Conservation (phyloP, 768 basidiomycete species). For the Lactarius quietus region DNA sequence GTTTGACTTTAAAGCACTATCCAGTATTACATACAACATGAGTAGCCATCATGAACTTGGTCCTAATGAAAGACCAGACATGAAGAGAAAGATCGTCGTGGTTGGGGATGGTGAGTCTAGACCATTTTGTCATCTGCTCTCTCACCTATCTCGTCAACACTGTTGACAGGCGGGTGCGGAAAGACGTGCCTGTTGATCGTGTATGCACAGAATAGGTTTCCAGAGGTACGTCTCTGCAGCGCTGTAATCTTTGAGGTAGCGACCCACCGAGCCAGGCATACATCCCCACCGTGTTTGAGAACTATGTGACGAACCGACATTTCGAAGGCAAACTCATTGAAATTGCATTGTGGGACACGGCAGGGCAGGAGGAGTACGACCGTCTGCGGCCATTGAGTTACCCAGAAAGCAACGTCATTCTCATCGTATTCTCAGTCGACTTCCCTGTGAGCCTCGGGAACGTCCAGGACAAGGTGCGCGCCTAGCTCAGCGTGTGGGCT, state of each 20-base stretch:
- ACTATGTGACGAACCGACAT: slow-evolving; percentile 83
- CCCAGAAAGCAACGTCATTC: slow-evolving; percentile 86
- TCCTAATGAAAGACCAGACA: slow-evolving; percentile 51
- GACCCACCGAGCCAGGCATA: slow-evolving; percentile 57
- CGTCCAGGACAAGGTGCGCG: slow-evolving; percentile 78
- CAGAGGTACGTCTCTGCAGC: slow-evolving; percentile 63
- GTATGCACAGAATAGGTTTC: slow-evolving; percentile 94
- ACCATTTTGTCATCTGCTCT: slow-evolving; percentile 30
- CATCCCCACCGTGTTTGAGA: slow-evolving; percentile 92
- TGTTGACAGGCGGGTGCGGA: slow-evolving; percentile 65
- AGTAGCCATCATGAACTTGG: slow-evolving; percentile 18
- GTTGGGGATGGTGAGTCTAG: slow-evolving; percentile 71
- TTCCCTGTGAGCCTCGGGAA: slow-evolving; percentile 90
- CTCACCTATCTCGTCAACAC: slow-evolving; percentile 27
- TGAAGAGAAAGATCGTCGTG: slow-evolving; percentile 85
- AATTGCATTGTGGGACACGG: slow-evolving; percentile 98
- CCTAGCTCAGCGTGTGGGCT: background rate
- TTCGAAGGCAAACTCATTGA: slow-evolving; percentile 89
- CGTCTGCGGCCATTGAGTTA: slow-evolving; percentile 81
- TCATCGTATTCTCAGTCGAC: slow-evolving; percentile 92
- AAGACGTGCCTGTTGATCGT: slow-evolving; percentile 97
- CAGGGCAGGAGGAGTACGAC: slow-evolving; percentile 97
- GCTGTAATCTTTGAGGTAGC: slow-evolving; percentile 18
- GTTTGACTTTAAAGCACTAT: background rate
- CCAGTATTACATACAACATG: slow-evolving; percentile 15